Percentiles rank a stretch among this genome's conserved stretches.
Conservation (phyloP, 2,329 filamentous ascomycete genomes). For the Aspergillus fumigatiaffinis region DNA sequence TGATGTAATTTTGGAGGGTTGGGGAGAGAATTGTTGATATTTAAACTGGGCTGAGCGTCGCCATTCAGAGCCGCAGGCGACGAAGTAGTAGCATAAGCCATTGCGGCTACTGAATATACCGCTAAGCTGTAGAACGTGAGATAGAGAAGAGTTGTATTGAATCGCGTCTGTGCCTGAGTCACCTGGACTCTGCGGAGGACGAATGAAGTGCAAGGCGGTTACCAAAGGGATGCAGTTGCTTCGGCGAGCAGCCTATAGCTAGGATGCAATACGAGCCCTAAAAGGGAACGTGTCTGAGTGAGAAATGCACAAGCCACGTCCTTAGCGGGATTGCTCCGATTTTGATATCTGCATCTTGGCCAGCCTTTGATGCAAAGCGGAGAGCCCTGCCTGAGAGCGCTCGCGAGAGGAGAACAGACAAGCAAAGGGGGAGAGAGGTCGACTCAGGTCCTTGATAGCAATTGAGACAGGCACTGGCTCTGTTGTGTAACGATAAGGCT, state of each 20-base stretch:
- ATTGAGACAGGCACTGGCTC: conserved; percentile 16
- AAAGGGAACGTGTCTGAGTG: conserved; percentile 27
- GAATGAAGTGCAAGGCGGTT: conserved; percentile 28
- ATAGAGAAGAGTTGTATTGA: conserved; percentile 22
- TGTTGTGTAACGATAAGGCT: conserved; percentile 18
- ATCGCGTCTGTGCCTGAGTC: conserved; percentile 34
- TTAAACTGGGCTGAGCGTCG: conserved; percentile 34
- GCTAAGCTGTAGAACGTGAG: conserved; percentile 29
- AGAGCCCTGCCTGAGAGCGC: conserved; percentile 41
- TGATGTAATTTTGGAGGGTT: conserved; percentile 32
- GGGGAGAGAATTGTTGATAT: conserved; percentile 30
- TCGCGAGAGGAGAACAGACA: conserved; percentile 24
- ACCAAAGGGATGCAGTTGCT: conserved; percentile 27
- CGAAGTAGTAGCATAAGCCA: conserved; percentile 37
- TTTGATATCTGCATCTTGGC: conserved; percentile 45
- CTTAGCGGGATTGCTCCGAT: conserved; percentile 36
- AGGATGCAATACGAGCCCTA: conserved; percentile 30
- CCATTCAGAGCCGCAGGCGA: conserved; percentile 35
- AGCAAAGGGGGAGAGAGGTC: conserved; percentile 12
- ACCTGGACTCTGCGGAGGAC: conserved; percentile 37
- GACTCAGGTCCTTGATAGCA: conserved; percentile 21
- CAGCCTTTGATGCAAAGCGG: conserved; percentile 36
- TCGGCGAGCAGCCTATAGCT: conserved; percentile 22
- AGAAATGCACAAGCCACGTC: conserved; percentile 35
- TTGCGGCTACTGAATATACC: conserved; percentile 30